Evolutionary conservation across 1,284 basidiomycete species (phyloP).

Genomic region (Ustanciosporium gigantosporum): DNA sequence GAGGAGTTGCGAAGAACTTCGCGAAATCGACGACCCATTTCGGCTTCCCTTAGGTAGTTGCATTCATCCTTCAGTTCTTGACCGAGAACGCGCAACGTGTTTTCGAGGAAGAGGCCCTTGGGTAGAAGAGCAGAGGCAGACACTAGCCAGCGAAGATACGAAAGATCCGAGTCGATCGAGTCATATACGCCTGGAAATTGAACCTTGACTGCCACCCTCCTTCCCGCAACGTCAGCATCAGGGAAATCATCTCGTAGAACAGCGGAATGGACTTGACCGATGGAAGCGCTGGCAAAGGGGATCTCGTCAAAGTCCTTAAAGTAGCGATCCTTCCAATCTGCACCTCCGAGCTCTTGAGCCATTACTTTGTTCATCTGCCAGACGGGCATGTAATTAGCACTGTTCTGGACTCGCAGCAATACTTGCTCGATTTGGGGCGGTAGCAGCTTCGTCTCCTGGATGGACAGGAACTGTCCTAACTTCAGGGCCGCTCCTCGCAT

Average conservation of each 20-base stretch:
- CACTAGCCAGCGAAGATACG: constrained; percentile 81
- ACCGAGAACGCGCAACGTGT: constrained; percentile 84
- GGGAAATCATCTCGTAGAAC: constrained; percentile 64
- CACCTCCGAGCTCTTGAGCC: constrained; percentile 70
- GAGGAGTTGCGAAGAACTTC: constrained; percentile 57
- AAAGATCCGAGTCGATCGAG: constrained; percentile 84
- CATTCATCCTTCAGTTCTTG: constrained; percentile 94
- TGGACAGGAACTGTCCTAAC: constrained; percentile 94
- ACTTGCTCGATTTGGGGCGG: constrained; percentile 87
- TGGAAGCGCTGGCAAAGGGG: constrained; percentile 94
- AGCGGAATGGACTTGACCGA: constrained; percentile 91
- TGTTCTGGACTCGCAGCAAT: constrained; percentile 86
- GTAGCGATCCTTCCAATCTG: constrained; percentile 70
- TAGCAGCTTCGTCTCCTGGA: constrained; percentile 73
- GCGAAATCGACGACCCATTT: constrained; percentile 71
- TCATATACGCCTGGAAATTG: constrained; percentile 91
- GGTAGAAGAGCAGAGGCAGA: constrained; percentile 80
- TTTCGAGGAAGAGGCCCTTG: constrained; percentile 75
- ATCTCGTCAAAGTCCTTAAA: constrained; percentile 80
- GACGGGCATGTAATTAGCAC: constrained; percentile 97
- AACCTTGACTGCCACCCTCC: constrained; percentile 80
- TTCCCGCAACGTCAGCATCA: constrained; percentile 40
- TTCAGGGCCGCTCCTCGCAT: constrained; percentile 98
- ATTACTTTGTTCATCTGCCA: constrained; percentile 94
- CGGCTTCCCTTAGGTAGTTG: constrained; percentile 85